These are phyloP conservation scores for Didymella segeticola DNA, from an alignment of 2,329 filamentous ascomycete genomes.

Conservation along the genomic window DNA sequence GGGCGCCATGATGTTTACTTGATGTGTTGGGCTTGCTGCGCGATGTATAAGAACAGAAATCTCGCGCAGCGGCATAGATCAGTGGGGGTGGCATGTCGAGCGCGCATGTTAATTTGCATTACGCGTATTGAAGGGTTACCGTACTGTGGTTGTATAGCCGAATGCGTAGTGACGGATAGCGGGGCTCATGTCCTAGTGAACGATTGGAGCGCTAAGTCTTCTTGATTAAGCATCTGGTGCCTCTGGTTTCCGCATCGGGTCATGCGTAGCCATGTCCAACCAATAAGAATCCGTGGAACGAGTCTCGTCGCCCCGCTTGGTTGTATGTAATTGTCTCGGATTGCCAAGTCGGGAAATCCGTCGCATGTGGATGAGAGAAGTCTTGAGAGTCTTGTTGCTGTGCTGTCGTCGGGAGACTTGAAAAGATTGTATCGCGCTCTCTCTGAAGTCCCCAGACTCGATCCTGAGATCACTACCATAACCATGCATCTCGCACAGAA, in stretches of 20 bases:
- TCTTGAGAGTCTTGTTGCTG: neutral
- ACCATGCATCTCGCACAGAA: slow-evolving; percentile 29
- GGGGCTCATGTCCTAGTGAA: neutral
- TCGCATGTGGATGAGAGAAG: neutral
- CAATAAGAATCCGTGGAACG: slow-evolving; percentile 7
- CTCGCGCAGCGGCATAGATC: neutral
- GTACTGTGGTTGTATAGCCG: slow-evolving; percentile 10
- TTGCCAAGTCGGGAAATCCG: slow-evolving; percentile 5
- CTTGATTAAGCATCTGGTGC: slow-evolving; percentile 2
- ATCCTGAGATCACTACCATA: neutral
- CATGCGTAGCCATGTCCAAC: neutral
- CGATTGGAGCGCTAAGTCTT: neutral
- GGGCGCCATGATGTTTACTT: slow-evolving; percentile 28
- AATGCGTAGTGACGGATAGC: neutral
- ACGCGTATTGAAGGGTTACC: neutral
- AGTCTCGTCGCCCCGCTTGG: neutral
- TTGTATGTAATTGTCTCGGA: neutral
- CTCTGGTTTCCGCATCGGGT: neutral
- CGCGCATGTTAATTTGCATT: neutral
- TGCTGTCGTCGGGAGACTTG: neutral
- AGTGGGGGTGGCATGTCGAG: neutral
- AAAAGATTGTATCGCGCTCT: slow-evolving; percentile 7
- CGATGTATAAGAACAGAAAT: neutral
- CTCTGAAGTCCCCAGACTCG: neutral
- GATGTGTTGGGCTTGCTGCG: neutral